Base-by-base conservation (phyloP, 2,329 filamentous ascomycete species). In the Arthrobotrys iridis region DNA sequence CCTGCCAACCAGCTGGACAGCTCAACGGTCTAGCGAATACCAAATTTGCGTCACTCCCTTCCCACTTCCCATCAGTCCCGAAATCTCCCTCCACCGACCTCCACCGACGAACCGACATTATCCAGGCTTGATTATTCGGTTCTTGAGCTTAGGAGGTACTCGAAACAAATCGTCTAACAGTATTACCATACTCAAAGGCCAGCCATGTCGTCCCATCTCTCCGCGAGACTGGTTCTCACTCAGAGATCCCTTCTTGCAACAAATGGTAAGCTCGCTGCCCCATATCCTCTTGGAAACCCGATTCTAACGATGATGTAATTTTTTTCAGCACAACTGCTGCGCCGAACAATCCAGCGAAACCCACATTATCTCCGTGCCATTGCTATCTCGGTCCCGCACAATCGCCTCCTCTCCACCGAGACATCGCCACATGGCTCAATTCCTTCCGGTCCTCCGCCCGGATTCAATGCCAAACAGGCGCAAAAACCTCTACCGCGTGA, bases 401-500 rank as follows among this genome's bases (percentile, higher is more conserved):
- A 28, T n/a, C 71, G 76, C 24, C 57, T 68, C 26, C 66, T 79
- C 4, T 77, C 87, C 26, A 90, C 88, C 50, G 87, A 89, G 77
- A 85, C 86, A 10, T 85, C 85, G 11, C 85, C 85, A 15, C 83
- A 85, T 40, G 83, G 85, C 48, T 79, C 82, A 18, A 81, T 81
- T 41, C 84, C 87, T 59, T 85, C 86, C 64, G 89, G 87, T 55
- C 93, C 93, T 46, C 93, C 93, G 68, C 93, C 93, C 11, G 93
- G 93, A 26, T 97, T 97, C 85, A 93, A 95, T 81, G 85, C 91
- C n/a, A 90, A 94, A 80, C 86, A 93, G 84, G 93, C 93, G 78
- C 94, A 93, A 87, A 94, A 93, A 81, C 91, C 93, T 10, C 84
- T 95, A 52, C 83, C 88, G 1, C 88, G 88, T 80, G 87, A 90